Conservation (phyloP, 805 yeast species). For the Lachancea kluyveri region DNA sequence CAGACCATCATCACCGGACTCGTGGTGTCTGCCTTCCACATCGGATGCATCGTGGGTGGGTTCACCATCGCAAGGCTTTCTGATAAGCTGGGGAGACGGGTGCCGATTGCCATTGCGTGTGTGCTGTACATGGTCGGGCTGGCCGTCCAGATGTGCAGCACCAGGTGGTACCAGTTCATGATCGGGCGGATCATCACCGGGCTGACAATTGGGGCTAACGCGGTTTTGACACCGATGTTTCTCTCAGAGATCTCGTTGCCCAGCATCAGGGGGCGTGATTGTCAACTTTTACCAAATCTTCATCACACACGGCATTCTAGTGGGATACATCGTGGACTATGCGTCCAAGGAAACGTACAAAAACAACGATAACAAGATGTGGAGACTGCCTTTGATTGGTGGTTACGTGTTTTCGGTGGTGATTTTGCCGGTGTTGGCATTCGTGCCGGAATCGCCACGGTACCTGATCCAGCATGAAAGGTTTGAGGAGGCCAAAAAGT, state of each 20-base stretch:
- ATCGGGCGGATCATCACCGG: slow-evolving; percentile 63
- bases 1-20: slow-evolving; percentile 43
- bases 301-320: slow-evolving; percentile 54
- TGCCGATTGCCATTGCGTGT: slow-evolving; percentile 49
- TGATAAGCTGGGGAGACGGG: slow-evolving; percentile 51
- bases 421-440: slow-evolving; percentile 51
- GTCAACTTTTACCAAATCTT: slow-evolving; percentile 54
- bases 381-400: slow-evolving; percentile 58
- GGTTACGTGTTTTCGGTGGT: slow-evolving; percentile 34
- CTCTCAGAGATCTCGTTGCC: slow-evolving; percentile 60
- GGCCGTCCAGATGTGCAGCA: slow-evolving; percentile 48
- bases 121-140: slow-evolving; percentile 51
- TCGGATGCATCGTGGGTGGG: slow-evolving; percentile 65
- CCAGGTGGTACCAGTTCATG: slow-evolving; percentile 53
- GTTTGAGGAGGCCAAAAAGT: slow-evolving; percentile 46
- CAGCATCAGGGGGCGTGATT: slow-evolving; percentile 56
- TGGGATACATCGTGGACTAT: slow-evolving; percentile 56
- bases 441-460: slow-evolving; percentile 62
- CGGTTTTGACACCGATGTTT: slow-evolving; percentile 63
- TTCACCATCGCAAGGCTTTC: slow-evolving; percentile 46
- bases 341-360: slow-evolving; percentile 38
- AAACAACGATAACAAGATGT: slow-evolving; percentile 37
- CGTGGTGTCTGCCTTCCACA: slow-evolving; percentile 46
- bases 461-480: slow-evolving; percentile 43
- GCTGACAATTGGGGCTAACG: slow-evolving; percentile 61